These are phyloP conservation scores for Barnettozyma pratensis DNA, from an alignment of 805 yeast genomes.

Conservation along the genomic window DNA sequence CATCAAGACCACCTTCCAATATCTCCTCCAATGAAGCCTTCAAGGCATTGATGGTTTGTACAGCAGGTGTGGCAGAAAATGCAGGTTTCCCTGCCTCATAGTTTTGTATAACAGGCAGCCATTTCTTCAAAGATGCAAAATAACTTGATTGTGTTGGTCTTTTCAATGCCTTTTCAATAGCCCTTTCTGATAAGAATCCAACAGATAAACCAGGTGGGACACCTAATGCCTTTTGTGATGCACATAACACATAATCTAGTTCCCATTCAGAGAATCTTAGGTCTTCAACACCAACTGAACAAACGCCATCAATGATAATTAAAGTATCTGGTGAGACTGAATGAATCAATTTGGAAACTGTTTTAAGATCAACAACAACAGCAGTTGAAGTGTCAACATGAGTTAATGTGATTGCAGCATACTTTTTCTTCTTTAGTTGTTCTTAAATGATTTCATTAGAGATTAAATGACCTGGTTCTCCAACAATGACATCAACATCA, in stretches of 20 bases:
- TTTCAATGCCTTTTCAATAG: constrained; percentile 51
- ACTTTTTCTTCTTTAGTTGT: constrained; percentile 46
- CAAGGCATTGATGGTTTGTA: constrained; percentile 80
- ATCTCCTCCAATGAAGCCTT: constrained; percentile 71
- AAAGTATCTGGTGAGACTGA: constrained; percentile 25
- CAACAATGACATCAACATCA: constrained; percentile 64
- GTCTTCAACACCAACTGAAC: constrained; percentile 31
- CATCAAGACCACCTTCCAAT: constrained; percentile 46
- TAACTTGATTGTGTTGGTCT: constrained; percentile 40
- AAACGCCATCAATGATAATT: not conserved
- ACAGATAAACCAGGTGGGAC: constrained; percentile 89
- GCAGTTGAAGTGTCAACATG: constrained; percentile 97
- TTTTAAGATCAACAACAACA: constrained; percentile 69
- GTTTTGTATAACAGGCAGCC: constrained; percentile 84
- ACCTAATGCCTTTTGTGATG: constrained; percentile 93
- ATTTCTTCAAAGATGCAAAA: constrained; percentile 69
- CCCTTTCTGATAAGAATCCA: constrained; percentile 69
- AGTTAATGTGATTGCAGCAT: constrained; percentile 73
- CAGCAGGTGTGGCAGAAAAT: constrained; percentile 93
- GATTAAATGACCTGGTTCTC: constrained; percentile 71
- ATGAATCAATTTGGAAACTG: constrained; percentile 55
- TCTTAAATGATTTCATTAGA: constrained; percentile 49
- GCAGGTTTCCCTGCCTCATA: constrained; percentile 79
- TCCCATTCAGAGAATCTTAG: constrained; percentile 86
- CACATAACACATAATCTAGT: constrained; percentile 79